These are phyloP conservation scores for Parachaetomium inaequale DNA, from an alignment of 495 filamentous ascomycete genomes.

Conservation along the genomic window DNA sequence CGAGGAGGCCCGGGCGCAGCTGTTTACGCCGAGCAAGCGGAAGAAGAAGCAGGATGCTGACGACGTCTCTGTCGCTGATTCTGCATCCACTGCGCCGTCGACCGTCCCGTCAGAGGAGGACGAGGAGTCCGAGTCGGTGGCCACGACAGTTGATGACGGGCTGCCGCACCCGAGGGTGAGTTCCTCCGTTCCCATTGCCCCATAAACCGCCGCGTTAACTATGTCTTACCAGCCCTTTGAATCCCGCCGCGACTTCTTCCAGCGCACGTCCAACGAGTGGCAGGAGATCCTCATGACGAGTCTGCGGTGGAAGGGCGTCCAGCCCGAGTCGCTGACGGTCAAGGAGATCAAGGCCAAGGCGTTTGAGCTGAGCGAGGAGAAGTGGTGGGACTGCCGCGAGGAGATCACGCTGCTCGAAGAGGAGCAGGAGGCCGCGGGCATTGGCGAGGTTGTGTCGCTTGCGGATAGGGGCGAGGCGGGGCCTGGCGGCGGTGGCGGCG, in stretches of 20 bases:
- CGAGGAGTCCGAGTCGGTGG: slow-evolving; percentile 45
- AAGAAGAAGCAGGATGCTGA: slow-evolving; percentile 46
- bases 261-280: slow-evolving; percentile 83
- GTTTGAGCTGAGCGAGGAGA: slow-evolving; percentile 85
- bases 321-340: slow-evolving; percentile 61
- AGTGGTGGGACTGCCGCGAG: slow-evolving; percentile 98
- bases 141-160: slow-evolving; percentile 51
- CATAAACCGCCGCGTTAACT: slow-evolving; percentile 28
- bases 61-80: slow-evolving; percentile 36
- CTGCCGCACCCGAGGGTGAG: slow-evolving; percentile 56
- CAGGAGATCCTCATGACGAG: slow-evolving; percentile 75
- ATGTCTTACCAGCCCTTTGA: slow-evolving; percentile 81
- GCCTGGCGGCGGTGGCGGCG: slow-evolving; percentile 57
- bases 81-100: slow-evolving; percentile 29
- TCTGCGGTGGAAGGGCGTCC: slow-evolving; percentile 55
- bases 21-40: slow-evolving; percentile 40
- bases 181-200: neutral
- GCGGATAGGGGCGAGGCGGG: slow-evolving; percentile 59
- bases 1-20: slow-evolving; percentile 29
- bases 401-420: slow-evolving; percentile 91
- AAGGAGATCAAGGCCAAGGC: slow-evolving; percentile 91
- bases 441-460: slow-evolving; percentile 89
- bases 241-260: slow-evolving; percentile 85
- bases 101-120: slow-evolving; percentile 38
- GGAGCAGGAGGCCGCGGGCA: slow-evolving; percentile 92